Base-by-base conservation (phyloP, 116 monocot species). In the Papilionanthe hybrid region DNA sequence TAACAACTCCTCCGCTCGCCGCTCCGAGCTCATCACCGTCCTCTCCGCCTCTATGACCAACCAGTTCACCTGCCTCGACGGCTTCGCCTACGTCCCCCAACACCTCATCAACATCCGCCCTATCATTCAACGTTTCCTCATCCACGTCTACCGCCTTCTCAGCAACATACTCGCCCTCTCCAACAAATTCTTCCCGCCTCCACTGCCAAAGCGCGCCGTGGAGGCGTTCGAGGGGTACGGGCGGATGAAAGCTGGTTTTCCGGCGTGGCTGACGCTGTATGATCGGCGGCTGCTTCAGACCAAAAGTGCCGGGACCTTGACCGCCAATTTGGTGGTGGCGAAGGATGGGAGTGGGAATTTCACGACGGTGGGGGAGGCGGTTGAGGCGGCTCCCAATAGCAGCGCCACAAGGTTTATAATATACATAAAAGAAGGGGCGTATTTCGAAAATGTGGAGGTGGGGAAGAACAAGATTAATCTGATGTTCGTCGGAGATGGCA, bases 31-130 rank as follows among this genome's bases (percentile, higher is more conserved):
- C 43, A 55, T 65, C 71, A 82, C 82, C 4, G 55, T 82, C 17
- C 69, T 82, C 19, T 69, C 69, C 67, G 76, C 82, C 9, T 77
- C 82, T 0, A 77, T 97, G 49, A 90, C 96, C 22, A 94, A 97
- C 84, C 92, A 91, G 81, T 88, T 88, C 88, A 91, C 96, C 11
- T 97, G 96, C 79, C 88, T 94, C 32, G 96, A 94, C 72, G 96
- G 96, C 27, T 91, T 94, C 69, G 50, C 83, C 2, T 71, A 75
- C 80, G 84, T 89, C 55, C 63, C 79, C 22, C 57, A 81, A 47
- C 90, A 53, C 58, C 17, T 49, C 49, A 55, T 50, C 5, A 55
- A 81, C 78, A 49, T 91, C 42, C 81, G 90, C 10, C 82, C 55
- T 1, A 41, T 50, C 55, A 89, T 96, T 41, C 75, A 88, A 77